These are phyloP conservation scores for Talaromyces atroroseus DNA, from an alignment of 2,329 filamentous ascomycete genomes.

Conservation along the genomic window DNA sequence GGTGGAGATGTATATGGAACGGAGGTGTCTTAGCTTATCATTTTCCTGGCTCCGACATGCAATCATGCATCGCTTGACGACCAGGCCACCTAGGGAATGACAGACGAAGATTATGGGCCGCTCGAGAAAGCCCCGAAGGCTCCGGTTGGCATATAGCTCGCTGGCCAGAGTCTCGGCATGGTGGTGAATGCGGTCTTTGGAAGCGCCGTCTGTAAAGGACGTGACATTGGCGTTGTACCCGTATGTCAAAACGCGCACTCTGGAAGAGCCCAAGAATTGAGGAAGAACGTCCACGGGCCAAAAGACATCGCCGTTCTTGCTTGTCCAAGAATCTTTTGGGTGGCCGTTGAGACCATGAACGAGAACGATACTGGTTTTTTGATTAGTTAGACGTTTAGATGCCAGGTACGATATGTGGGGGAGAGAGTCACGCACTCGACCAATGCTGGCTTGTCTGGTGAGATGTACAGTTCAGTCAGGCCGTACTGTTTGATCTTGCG, in stretches of 20 bases:
- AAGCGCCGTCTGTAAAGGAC: constrained; percentile 48
- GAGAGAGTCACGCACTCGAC: constrained; percentile 29
- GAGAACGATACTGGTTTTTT: constrained; percentile 50
- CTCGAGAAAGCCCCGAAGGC: constrained; percentile 45
- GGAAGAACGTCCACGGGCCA: constrained; percentile 68
- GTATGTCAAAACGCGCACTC: constrained; percentile 64
- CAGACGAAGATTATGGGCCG: constrained; percentile 71
- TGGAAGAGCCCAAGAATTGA: constrained; percentile 49
- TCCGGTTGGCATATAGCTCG: constrained; percentile 58
- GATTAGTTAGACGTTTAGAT: neutral
- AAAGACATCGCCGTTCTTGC: constrained; percentile 48
- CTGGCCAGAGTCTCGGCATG: constrained; percentile 66
- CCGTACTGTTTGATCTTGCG: constrained; percentile 33
- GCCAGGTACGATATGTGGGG: neutral
- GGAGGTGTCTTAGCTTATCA: constrained; percentile 57
- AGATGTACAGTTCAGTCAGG: constrained; percentile 37
- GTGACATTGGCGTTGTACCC: constrained; percentile 66
- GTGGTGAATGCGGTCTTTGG: constrained; percentile 63
- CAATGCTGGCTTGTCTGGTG: constrained; percentile 28
- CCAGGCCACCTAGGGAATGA: constrained; percentile 67
- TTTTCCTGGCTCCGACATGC: constrained; percentile 59
- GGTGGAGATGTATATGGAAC: constrained; percentile 67
- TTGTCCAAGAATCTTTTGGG: constrained; percentile 58
- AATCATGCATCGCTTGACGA: constrained; percentile 65
- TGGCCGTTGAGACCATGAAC: constrained; percentile 66